Conservation (phyloP, 2,329 filamentous ascomycete genomes). For the Microdochium nivale region DNA sequence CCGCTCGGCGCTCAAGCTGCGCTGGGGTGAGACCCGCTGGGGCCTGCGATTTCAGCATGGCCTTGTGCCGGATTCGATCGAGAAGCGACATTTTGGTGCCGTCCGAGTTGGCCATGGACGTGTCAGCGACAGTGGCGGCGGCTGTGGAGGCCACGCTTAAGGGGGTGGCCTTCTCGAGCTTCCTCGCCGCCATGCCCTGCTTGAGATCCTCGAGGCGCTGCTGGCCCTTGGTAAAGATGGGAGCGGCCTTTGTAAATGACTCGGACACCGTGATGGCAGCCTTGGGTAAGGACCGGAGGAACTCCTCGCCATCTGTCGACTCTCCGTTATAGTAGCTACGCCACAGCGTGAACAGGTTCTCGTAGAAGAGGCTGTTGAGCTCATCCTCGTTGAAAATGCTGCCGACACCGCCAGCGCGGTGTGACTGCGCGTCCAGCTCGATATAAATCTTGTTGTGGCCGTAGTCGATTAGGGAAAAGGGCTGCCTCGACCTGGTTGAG, state of each 20-base stretch:
- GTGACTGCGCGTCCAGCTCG: conserved; percentile 37
- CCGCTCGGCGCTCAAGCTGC: conserved; percentile 52
- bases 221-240: conserved; percentile 57
- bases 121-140: conserved; percentile 16
- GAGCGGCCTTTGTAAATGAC: conserved; percentile 43
- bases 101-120: conserved; percentile 29
- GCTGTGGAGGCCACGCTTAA: no score
- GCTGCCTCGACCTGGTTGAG: conserved; percentile 17
- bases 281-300: conserved; percentile 48
- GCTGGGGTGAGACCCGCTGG: conserved; percentile 38
- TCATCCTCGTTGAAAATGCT: conserved; percentile 38
- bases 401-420: no score
- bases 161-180: conserved; percentile 39
- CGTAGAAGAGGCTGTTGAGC: conserved; percentile 45
- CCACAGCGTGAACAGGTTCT: conserved; percentile 40
- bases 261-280: conserved; percentile 42
- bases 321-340: conserved; percentile 17
- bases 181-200: conserved; percentile 45
- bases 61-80: conserved; percentile 68
- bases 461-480: conserved; percentile 27
- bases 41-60: conserved; percentile 39
- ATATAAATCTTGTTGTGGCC: conserved; percentile 43
- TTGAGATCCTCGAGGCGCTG: conserved; percentile 62
- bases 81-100: conserved; percentile 57
- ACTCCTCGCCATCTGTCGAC: conserved; percentile 26